Evolutionary conservation across 176 grass and related monocot species (phyloP), one percentile per base, ranked within the genome.

Genomic region (Dendrocalamus sinicus): DNA sequence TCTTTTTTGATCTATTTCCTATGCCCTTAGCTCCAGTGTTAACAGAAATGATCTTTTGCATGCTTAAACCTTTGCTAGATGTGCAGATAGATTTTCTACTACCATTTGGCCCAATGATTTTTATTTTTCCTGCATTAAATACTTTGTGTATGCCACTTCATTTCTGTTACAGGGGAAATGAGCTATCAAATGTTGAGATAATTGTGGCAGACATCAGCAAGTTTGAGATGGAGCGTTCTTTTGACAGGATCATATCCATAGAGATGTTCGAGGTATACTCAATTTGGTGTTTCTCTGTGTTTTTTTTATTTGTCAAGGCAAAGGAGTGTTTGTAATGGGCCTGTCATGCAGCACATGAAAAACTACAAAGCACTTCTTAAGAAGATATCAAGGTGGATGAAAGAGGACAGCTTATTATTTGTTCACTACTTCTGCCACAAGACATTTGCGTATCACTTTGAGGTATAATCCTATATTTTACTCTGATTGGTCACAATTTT

Each of bases 391-490:
- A 75, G 44, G 52, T 98, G 96, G 96, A 95, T 98, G 93, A 89
- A 95, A 86, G 84, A 89, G 44, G 96, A 98, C 68, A 77, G 91
- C 61, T 78, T 98, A 76, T 50, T 95, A 35, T 98, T 98, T 61
- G 84, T 98, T 89, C 96, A 98, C 84, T 77, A 85, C 86, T 98
- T 98, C 58, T 98, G 96, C 58, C 96, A 98, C 75, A 95, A 92
- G 83, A 86, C 96, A 86, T 95, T 98, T 89, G 74, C 96, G 4
- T 98, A 98, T 84, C 96, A 98, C 70, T 98, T 98, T 73, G 96
- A 98, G 93, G 96, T 94, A 58, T 13, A 5, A 52, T 41, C 66
- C 51, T 69, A 12, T 22, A 20, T 60, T 89, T 83, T 69, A 32
- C 2, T 32, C 2, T 32, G 32, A 32, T 32, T 3, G 32, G 3